Base-by-base conservation (phyloP, 2,329 filamentous ascomycete species). In the Onygenales sp. region DNA sequence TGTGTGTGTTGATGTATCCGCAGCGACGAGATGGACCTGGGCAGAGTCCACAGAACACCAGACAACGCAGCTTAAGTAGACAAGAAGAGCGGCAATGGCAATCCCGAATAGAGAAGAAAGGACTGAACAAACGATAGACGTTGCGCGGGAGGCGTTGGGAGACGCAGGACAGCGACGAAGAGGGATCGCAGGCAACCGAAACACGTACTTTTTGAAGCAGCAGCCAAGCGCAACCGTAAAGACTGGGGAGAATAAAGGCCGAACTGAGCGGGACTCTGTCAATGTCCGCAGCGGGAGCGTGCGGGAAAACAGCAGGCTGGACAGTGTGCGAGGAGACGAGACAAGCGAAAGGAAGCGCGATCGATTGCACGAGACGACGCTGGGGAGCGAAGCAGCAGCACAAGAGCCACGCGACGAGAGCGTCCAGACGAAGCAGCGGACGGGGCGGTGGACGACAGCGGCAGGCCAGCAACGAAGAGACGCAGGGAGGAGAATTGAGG, bases 151-250 rank as follows among this genome's bases (percentile, higher is more conserved):
- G 32, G 43, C n/a, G 43, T 46, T 14, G 31, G 9, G 44, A 14
- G 32, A 36, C 38, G 45, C 11, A 33, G n/a, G 8, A 38, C n/a
- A 7, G 33, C 27, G 33, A 17, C 32, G 45, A 36, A 13, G 33
- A 21, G 13, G n/a, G 7, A 17, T 35, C 35, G 13, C 32, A 14
- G 32, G 9, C 32, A 27, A 48, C 14, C 33, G 32, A 38, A 48
- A 38, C 45, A 48, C 45, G 45, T 48, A 48, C 45, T 21, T 48
- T 48, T 47, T 38, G 3, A 9, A 46, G n/a, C 31, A 46, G 44
- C 44, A 46, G 35, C 31, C 11, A n/a, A 46, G 32, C 11, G 31
- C 32, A 38, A 36, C 45, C 45, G 45, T 48, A 48, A 48, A 48
- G 45, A 48, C 45, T 36, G 45, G 31, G 32, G 14, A 48, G 45